phyloP scores from a whole-genome alignment of 176 grass and related monocot species.

The Coix lacrymajobi region DNA sequence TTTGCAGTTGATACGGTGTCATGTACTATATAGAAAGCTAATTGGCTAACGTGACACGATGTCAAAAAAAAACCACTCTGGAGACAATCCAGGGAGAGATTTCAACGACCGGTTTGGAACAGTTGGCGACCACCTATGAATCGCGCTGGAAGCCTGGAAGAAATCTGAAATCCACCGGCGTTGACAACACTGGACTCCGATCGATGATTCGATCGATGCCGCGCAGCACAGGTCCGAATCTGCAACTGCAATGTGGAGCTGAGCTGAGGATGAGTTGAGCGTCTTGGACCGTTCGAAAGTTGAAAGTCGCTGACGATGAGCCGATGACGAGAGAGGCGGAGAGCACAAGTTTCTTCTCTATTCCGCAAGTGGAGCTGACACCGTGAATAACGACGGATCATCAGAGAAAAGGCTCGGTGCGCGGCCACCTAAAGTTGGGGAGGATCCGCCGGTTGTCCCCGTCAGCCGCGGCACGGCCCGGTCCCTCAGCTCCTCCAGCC shows the following conservation, averaged over 20 bases:
- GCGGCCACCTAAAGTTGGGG: slow-evolving; percentile 19
- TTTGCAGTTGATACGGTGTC: too few relatives aligned
- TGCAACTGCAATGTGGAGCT: not conserved
- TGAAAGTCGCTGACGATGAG: not conserved
- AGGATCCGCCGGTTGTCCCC: slow-evolving; percentile 12
- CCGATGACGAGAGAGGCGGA: not conserved
- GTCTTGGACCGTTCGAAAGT: not conserved
- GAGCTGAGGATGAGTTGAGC: too few relatives aligned
- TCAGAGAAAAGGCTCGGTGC: not conserved
- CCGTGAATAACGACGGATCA: not conserved
- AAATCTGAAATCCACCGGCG: too few relatives aligned
- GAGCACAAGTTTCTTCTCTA: too few relatives aligned
- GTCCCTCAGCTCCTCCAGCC: not conserved
- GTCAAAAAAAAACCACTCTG: too few relatives aligned
- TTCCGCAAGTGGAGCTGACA: slow-evolving; percentile 7
- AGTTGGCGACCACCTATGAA: too few relatives aligned
- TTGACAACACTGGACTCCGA: not conserved
- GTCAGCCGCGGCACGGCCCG: not conserved
- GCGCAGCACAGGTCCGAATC: not conserved
- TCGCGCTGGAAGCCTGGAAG: too few relatives aligned
- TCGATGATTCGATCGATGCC: too few relatives aligned
- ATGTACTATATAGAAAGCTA: too few relatives aligned
- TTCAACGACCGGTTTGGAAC: too few relatives aligned
- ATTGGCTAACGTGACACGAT: too few relatives aligned
- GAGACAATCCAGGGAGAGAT: too few relatives aligned